Conservation (phyloP, 2,329 filamentous ascomycete species). For the Exophiala bonariae region DNA sequence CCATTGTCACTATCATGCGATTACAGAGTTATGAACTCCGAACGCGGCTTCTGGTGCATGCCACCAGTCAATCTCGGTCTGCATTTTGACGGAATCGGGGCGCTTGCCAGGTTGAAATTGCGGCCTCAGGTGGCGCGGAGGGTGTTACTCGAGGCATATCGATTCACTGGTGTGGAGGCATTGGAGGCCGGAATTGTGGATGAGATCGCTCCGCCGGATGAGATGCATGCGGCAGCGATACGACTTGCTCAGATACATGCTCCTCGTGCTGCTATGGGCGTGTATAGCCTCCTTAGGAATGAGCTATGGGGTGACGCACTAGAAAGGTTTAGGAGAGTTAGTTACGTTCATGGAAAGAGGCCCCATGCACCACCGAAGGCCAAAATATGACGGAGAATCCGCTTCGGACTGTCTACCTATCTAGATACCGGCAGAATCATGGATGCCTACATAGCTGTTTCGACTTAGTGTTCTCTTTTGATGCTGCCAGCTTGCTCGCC, state of each 20-base stretch:
- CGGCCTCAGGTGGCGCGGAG: slow-evolving; percentile 50
- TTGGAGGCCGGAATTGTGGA: slow-evolving; percentile 55
- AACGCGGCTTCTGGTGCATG: slow-evolving; percentile 48
- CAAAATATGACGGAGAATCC: too few species aligned
- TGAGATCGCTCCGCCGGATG: slow-evolving; percentile 47
- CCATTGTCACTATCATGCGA: slow-evolving; percentile 48
- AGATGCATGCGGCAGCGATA: slow-evolving; percentile 48
- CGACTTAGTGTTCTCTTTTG: too few species aligned
- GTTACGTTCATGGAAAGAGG: slow-evolving; percentile 52
- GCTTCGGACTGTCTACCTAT: too few species aligned
- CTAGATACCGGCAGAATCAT: too few species aligned
- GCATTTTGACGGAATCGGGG: slow-evolving; percentile 55
- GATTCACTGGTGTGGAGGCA: slow-evolving; percentile 54
- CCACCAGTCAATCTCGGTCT: slow-evolving; percentile 56
- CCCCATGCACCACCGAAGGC: too few species aligned
- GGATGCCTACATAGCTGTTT: too few species aligned
- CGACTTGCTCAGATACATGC: slow-evolving; percentile 43
- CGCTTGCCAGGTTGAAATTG: slow-evolving; percentile 52
- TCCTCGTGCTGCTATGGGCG: slow-evolving; percentile 37
- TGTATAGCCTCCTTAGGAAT: slow-evolving; percentile 50
- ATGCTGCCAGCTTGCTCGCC: too few species aligned
- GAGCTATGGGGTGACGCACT: slow-evolving; percentile 57
- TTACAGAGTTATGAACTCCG: slow-evolving; percentile 47
- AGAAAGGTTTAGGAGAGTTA: slow-evolving; percentile 49
- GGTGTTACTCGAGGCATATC: slow-evolving; percentile 56